These are phyloP conservation scores for Chlorella ohadii DNA, from an alignment of 139 green algal species.

Conservation along the genomic window DNA sequence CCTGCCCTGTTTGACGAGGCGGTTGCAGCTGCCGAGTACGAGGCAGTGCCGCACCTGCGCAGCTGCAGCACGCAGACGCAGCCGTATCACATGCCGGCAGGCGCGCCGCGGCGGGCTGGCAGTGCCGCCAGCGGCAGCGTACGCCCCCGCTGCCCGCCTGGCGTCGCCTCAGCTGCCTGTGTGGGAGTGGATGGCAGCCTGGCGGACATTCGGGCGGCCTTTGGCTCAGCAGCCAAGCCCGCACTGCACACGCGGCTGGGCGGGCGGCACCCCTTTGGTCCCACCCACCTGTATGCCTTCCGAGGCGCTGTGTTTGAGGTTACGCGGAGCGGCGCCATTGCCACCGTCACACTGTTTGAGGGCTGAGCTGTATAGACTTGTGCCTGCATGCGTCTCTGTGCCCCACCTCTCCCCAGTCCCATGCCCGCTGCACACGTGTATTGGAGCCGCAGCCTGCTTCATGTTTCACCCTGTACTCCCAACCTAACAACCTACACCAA, in stretches of 20 bases:
- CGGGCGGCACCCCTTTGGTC: conserved; percentile 54
- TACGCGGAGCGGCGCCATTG: conserved; percentile 47
- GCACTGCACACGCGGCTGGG: conserved; percentile 55
- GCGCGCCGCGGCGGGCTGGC: background rate
- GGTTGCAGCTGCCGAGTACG: conserved; percentile 18
- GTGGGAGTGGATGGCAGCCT: conserved; percentile 35
- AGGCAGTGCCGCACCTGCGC: conserved; percentile 36
- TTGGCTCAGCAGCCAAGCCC: conserved; percentile 48
- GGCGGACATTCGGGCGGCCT: conserved; percentile 35
- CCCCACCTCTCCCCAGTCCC: too few relatives aligned
- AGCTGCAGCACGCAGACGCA: conserved; percentile 35
- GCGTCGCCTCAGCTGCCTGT: background rate
- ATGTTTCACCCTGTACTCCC: too few relatives aligned
- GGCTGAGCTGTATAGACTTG: background rate
- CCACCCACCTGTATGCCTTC: conserved; percentile 66
- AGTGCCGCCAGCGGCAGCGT: background rate
- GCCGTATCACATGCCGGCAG: conserved; percentile 4
- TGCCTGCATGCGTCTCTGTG: too few relatives aligned
- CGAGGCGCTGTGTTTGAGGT: conserved; percentile 64
- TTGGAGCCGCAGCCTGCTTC: too few relatives aligned
- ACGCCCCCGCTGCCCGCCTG: background rate
- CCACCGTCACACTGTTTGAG: conserved; percentile 56
- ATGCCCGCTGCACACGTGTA: too few relatives aligned
- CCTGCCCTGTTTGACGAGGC: background rate
- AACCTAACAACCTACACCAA: too few relatives aligned